Evolutionary conservation across 257 asterid genomes (phyloP), one percentile per base, ranked within the genome.

Genomic region (Scutellaria barbata): DNA sequence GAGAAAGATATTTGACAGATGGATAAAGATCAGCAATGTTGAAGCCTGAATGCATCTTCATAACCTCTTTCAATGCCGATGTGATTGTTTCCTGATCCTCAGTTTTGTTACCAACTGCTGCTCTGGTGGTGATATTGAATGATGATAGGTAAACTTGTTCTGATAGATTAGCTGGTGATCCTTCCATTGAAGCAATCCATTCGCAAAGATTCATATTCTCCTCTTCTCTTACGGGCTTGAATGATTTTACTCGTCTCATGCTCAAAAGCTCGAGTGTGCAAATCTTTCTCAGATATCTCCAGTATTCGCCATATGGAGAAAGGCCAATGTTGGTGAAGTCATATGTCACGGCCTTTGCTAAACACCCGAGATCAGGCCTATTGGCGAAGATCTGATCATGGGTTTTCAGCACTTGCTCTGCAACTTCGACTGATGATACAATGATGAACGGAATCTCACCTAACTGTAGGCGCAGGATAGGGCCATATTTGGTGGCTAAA

Each of bases 201-300:
- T n/a, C n/a, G 47, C 35, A 45, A 0, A 66, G 3, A 16, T 7
- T 30, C 33, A 6, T 10, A 62, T 62, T 62, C 52, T 40, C 68
- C 5, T 61, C 59, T 33, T 65, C 71, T 5, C 71, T 46, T 3
- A 65, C 47, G n/a, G 11, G 20, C 1, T 14, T 25, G 30, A 66
- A 66, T 6, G 58, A 30, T 4, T 12, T 14, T 25, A 66, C 71
- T 5, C 71, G 60, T 33, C 16, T 50, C 14, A 17, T 45, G 47
- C 71, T 66, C 10, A 66, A 13, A 1, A 66, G 71, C 71, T 66
- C 71, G 16, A 66, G 71, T 12, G 71, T 66, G 71, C 35, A 10
- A 47, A 66, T 66, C 58, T 48, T 66, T 47, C 9, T 30, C 14
- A 66, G 47, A 6, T 66, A 59, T 8, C 71, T 17, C 71, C 71